Conservation (phyloP, 2,329 filamentous ascomycete species). For the Clonostachys chloroleuca region DNA sequence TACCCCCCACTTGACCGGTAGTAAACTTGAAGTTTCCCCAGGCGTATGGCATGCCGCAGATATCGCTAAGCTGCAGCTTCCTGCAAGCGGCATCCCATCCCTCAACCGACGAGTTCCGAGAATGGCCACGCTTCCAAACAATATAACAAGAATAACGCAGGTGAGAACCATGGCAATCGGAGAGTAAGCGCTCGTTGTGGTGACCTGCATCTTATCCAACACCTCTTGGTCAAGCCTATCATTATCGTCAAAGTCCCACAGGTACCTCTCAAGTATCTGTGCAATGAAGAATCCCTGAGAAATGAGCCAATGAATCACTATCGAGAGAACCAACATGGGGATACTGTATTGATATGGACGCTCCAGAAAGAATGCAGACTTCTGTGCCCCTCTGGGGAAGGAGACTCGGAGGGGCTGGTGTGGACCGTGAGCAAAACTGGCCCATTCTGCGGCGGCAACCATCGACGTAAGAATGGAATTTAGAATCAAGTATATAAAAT, state of each 20-base stretch:
- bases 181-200: no score
- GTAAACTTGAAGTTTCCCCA: not conserved
- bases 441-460: not conserved
- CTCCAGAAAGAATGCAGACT: not conserved
- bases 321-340: not conserved
- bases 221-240: no score
- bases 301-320: not conserved
- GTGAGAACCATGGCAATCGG: no score
- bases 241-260: no score
- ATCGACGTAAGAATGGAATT: not conserved
- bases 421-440: not conserved
- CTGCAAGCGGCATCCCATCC: not conserved
- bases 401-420: not conserved
- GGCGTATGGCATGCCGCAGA: not conserved
- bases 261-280: not conserved
- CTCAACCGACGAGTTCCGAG: not conserved
- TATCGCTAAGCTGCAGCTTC: not conserved
- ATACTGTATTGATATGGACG: not conserved
- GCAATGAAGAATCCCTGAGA: not conserved
- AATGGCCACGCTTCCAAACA: not conserved
- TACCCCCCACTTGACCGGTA: no score
- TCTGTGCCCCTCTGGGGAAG: not conserved
- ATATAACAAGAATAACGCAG: no score
- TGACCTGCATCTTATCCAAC: no score
- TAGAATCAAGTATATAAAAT: not conserved